phyloP scores from a whole-genome alignment of 306 rosid genomes.

The Pterocarpus macrocarpus region DNA sequence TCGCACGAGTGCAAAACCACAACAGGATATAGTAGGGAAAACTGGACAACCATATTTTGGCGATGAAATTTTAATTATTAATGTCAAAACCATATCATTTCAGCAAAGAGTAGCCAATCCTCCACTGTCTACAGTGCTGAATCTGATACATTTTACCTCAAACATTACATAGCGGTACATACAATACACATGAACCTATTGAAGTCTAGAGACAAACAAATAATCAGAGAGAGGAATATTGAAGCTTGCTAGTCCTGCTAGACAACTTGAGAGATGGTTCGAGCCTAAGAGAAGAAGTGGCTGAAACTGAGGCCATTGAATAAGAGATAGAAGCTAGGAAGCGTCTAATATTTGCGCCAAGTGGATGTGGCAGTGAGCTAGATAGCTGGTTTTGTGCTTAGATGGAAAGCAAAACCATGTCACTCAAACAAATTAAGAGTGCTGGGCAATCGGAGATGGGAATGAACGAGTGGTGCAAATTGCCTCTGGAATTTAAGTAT shows the following conservation, averaged over 20 bases:
- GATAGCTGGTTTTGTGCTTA: constrained; percentile 5
- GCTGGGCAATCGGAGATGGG: constrained; percentile 4
- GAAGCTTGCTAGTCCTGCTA: constrained; percentile 51
- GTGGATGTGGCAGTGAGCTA: no score
- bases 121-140: not conserved
- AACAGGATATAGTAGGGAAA: no score
- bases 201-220: no score
- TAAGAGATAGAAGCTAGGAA: constrained; percentile 39
- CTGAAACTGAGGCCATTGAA: constrained; percentile 71
- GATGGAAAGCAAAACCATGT: constrained; percentile 46
- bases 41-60: not conserved
- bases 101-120: not conserved
- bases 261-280: constrained; percentile 52
- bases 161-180: not conserved
- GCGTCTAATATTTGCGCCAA: no score
- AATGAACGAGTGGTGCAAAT: constrained; percentile 41
- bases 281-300: constrained; percentile 57
- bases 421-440: not conserved
- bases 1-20: no score
- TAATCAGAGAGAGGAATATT: not conserved
- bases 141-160: not conserved
- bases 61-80: not conserved
- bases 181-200: not conserved
- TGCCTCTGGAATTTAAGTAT: not conserved
- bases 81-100: constrained; percentile 9